Conservation (phyloP, 148 eudicot species). For the Amaranthus hypochondriacus region DNA sequence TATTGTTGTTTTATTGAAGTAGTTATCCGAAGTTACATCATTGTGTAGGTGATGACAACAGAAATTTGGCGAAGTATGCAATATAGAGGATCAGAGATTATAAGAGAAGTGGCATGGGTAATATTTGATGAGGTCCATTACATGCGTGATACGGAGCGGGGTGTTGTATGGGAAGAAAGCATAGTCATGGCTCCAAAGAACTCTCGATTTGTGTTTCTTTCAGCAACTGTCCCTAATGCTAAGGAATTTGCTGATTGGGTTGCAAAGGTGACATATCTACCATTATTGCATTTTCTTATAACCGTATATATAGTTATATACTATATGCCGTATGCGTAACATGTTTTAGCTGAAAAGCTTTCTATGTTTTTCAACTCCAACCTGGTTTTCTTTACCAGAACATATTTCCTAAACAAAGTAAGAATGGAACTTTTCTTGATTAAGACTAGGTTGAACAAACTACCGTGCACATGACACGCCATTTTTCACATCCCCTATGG, state of each 20-base stretch:
- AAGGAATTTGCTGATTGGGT: conserved; percentile 99
- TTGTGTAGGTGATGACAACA: conserved; percentile 89
- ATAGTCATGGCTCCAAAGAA: conserved; percentile 99
- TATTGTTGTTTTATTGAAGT: neutral
- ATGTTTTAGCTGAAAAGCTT: no score
- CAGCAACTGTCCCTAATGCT: conserved; percentile 98
- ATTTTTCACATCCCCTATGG: no score
- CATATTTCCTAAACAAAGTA: no score
- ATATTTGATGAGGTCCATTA: conserved; percentile 99
- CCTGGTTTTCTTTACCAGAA: no score
- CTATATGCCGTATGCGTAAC: no score
- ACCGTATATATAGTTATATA: no score
- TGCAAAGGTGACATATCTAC: conserved; percentile 63
- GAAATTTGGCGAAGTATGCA: conserved; percentile 99
- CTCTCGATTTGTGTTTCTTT: conserved; percentile 88
- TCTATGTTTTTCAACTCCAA: no score
- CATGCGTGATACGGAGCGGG: conserved; percentile 98
- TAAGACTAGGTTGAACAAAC: no score
- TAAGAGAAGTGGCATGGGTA: conserved; percentile 93
- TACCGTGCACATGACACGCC: no score
- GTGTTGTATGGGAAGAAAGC: conserved; percentile 99
- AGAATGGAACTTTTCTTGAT: no score
- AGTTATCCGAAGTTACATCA: conserved; percentile 5
- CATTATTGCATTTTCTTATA: no score
- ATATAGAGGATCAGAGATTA: conserved; percentile 93